These are phyloP conservation scores for Auriculariales sp. DNA, from an alignment of 768 basidiomycete genomes.

Conservation along the genomic window DNA sequence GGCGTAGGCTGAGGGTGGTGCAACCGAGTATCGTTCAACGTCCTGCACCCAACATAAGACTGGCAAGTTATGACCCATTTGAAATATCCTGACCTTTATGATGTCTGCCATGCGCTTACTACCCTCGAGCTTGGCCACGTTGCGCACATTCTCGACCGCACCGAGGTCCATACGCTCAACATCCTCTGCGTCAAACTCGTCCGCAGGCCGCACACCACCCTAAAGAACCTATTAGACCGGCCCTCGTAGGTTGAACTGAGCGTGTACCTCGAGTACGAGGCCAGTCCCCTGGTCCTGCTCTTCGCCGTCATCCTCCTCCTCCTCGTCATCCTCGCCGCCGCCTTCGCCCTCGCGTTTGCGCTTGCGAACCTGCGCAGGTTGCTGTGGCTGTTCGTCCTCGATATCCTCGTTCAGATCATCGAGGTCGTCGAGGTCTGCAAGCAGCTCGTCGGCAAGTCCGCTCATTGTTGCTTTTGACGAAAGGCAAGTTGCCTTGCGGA, in stretches of 20 bases:
- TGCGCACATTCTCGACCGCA: constrained; percentile 68
- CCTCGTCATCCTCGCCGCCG: constrained; percentile 39
- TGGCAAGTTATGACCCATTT: neutral
- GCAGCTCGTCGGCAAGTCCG: constrained; percentile 22
- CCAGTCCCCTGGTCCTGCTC: constrained; percentile 30
- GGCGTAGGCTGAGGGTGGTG: constrained; percentile 65
- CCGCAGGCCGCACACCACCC: constrained; percentile 85
- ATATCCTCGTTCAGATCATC: constrained; percentile 26
- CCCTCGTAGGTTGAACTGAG: constrained; percentile 6
- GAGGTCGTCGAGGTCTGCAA: constrained; percentile 27
- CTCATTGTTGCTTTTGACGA: too few species aligned
- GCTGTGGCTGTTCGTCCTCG: neutral
- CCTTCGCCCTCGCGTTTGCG: constrained; percentile 22
- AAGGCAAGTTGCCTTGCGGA: too few species aligned
- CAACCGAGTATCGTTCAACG: constrained; percentile 71
- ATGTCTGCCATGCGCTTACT: constrained; percentile 83
- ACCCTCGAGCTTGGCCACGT: constrained; percentile 77
- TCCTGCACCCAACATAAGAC: constrained; percentile 48
- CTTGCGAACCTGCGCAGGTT: neutral
- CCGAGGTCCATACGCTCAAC: constrained; percentile 91
- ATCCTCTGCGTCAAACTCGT: constrained; percentile 86
- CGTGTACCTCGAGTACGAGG: constrained; percentile 44
- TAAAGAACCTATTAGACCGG: constrained; percentile 14
- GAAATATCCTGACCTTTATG: constrained; percentile 27
- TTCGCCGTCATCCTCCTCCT: constrained; percentile 23